Conservation (phyloP, 352 stramenopile genomes). For the Saprolegnia parasitica region DNA sequence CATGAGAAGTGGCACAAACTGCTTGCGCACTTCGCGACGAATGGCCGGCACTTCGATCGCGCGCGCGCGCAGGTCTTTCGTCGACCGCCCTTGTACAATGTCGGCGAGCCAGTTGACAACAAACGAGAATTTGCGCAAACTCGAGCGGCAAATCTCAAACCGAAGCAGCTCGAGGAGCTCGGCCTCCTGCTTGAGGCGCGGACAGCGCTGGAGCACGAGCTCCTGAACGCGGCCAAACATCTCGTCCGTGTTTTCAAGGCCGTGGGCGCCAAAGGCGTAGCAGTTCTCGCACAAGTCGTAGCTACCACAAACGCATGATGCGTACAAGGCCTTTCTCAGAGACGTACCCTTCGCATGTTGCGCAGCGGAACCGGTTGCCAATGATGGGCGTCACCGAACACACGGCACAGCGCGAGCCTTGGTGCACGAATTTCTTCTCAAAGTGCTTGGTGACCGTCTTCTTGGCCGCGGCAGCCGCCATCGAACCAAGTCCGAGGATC, state of each 20-base stretch:
- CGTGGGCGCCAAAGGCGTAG: slow-evolving; percentile 75
- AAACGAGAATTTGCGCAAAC: slow-evolving; percentile 81
- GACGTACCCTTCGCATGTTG: slow-evolving; percentile 60
- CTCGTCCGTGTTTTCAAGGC: slow-evolving; percentile 80
- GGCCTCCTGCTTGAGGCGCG: slow-evolving; percentile 53
- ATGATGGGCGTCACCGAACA: slow-evolving; percentile 76
- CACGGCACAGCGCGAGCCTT: slow-evolving; percentile 74
- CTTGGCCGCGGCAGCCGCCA: slow-evolving; percentile 49
- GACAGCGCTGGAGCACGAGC: slow-evolving; percentile 59
- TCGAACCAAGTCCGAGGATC: slow-evolving; percentile 16
- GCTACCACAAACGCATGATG: not conserved
- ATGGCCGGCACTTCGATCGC: slow-evolving; percentile 77
- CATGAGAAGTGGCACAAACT: slow-evolving; percentile 76
- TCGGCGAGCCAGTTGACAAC: slow-evolving; percentile 80
- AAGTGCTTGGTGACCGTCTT: slow-evolving; percentile 43
- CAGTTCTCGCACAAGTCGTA: slow-evolving; percentile 76
- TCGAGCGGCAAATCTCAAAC: slow-evolving; percentile 84
- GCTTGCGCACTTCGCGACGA: slow-evolving; percentile 67
- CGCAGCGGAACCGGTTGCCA: slow-evolving; percentile 63
- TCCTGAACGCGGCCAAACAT: slow-evolving; percentile 79
- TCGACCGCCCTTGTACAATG: slow-evolving; percentile 74
- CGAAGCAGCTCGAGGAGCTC: slow-evolving; percentile 75
- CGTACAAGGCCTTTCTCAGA: too few relatives aligned
- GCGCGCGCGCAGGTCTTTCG: slow-evolving; percentile 61
- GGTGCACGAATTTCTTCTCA: slow-evolving; percentile 55